Evolutionary conservation across 1,284 basidiomycete genomes (phyloP).

Genomic region (Rhizoctonia solani): DNA sequence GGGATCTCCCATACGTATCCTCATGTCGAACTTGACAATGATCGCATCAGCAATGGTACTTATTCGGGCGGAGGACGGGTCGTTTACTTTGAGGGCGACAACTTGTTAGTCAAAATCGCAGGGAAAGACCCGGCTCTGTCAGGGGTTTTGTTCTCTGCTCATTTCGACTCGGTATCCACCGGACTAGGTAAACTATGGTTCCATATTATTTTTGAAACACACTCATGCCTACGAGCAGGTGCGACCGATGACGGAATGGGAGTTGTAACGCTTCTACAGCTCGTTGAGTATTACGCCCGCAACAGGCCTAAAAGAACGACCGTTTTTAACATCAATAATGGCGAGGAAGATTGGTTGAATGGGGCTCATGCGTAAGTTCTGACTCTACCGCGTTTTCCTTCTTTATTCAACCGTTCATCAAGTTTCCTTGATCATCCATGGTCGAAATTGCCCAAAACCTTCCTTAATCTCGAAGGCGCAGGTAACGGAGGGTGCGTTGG

Average conservation of each 20-base stretch:
- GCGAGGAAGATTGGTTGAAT: slow-evolving; percentile 73
- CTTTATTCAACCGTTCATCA: neutral
- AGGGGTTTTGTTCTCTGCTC: slow-evolving; percentile 74
- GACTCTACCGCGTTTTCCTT: neutral
- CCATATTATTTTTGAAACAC: neutral
- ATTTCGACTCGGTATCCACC: slow-evolving; percentile 76
- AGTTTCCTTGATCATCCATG: slow-evolving; percentile 74
- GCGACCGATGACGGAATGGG: slow-evolving; percentile 79
- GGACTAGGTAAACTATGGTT: slow-evolving; percentile 55
- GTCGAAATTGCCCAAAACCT: slow-evolving; percentile 63
- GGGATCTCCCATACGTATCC: slow-evolving; percentile 50
- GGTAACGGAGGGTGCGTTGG: slow-evolving; percentile 68
- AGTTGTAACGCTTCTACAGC: slow-evolving; percentile 65
- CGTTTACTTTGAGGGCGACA: slow-evolving; percentile 72
- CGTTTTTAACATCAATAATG: slow-evolving; percentile 81
- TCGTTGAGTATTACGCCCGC: slow-evolving; percentile 62
- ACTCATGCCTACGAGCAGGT: slow-evolving; percentile 42
- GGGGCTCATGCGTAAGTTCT: slow-evolving; percentile 65
- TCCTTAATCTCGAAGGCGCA: slow-evolving; percentile 80
- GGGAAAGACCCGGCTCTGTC: slow-evolving; percentile 54
- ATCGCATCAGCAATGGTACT: slow-evolving; percentile 61
- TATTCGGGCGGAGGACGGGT: slow-evolving; percentile 47
- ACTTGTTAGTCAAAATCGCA: slow-evolving; percentile 69
- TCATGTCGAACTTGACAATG: slow-evolving; percentile 57
- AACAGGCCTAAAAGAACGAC: slow-evolving; percentile 61